phyloP scores from a whole-genome alignment of 768 basidiomycete species.

The Mycena albidolilacea region DNA sequence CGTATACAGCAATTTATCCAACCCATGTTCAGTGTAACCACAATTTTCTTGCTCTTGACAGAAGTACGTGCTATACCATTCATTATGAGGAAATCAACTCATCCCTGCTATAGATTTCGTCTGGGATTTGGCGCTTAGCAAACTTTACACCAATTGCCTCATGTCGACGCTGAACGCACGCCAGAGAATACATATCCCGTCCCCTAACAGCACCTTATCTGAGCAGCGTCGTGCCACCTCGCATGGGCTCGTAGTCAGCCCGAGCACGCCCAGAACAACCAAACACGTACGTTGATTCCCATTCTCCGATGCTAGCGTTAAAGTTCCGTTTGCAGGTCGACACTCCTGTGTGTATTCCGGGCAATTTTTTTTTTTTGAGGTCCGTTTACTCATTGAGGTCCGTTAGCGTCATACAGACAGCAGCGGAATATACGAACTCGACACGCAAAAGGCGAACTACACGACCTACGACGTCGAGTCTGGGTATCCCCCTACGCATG shows the following conservation, averaged over 20 bases:
- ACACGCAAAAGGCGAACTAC: constrained; percentile 43
- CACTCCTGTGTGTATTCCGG: background rate
- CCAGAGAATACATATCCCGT: constrained; percentile 48
- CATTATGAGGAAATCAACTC: background rate
- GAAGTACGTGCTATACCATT: background rate
- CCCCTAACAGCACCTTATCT: constrained; percentile 41
- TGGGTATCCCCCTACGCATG: constrained; percentile 14
- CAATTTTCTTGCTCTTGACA: background rate
- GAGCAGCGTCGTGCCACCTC: constrained; percentile 44
- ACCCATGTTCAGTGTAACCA: background rate
- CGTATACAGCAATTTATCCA: background rate
- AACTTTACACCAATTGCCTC: constrained; percentile 66
- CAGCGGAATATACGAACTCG: constrained; percentile 49
- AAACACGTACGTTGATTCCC: constrained; percentile 24
- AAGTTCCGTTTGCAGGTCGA: constrained; percentile 23
- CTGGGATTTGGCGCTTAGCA: constrained; percentile 59
- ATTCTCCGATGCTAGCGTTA: background rate
- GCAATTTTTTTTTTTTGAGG: too few relatives aligned
- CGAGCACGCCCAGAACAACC: constrained; percentile 14
- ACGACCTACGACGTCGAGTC: constrained; percentile 33
- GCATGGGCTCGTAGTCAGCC: constrained; percentile 18
- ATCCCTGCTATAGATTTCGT: background rate
- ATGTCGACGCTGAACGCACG: constrained; percentile 66
- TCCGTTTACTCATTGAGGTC: background rate
- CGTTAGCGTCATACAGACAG: constrained; percentile 31